Evolutionary conservation across 2,329 filamentous ascomycete genomes (phyloP).

Genomic region (Thielaviopsis euricoi): DNA sequence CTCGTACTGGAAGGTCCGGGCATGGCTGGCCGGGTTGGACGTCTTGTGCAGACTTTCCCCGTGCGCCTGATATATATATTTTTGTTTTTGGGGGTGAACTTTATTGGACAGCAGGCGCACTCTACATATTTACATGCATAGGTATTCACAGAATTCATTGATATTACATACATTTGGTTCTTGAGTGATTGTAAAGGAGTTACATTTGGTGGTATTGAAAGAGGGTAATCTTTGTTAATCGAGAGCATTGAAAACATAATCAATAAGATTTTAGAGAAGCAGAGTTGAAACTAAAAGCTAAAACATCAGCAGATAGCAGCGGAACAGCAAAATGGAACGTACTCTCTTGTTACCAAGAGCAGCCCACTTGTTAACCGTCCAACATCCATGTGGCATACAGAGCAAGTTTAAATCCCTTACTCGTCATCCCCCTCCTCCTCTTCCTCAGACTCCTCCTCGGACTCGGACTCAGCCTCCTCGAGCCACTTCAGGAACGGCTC

Average conservation of each 20-base stretch:
- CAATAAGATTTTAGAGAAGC: neutral
- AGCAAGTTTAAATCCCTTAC: neutral
- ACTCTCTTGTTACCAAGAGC: neutral
- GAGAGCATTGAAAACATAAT: neutral
- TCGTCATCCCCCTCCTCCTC: conserved; percentile 11
- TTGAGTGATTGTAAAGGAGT: too few relatives aligned
- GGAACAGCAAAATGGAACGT: neutral
- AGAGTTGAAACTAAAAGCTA: neutral
- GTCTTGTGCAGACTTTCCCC: too few relatives aligned
- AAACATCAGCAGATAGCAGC: neutral
- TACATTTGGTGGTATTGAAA: too few relatives aligned
- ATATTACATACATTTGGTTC: too few relatives aligned
- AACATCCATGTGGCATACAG: neutral
- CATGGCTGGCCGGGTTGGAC: neutral
- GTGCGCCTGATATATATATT: too few relatives aligned
- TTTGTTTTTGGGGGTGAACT: too few relatives aligned
- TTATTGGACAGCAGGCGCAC: too few relatives aligned
- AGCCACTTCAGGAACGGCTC: conserved; percentile 93
- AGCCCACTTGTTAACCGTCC: too few relatives aligned
- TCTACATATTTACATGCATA: too few relatives aligned
- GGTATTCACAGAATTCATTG: too few relatives aligned
- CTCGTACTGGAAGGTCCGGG: neutral
- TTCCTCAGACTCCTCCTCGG: conserved; percentile 46
- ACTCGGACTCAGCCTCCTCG: conserved; percentile 50
- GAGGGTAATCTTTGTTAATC: neutral